Base-by-base conservation (phyloP, 768 basidiomycete species). In the Polyporus arcularius region DNA sequence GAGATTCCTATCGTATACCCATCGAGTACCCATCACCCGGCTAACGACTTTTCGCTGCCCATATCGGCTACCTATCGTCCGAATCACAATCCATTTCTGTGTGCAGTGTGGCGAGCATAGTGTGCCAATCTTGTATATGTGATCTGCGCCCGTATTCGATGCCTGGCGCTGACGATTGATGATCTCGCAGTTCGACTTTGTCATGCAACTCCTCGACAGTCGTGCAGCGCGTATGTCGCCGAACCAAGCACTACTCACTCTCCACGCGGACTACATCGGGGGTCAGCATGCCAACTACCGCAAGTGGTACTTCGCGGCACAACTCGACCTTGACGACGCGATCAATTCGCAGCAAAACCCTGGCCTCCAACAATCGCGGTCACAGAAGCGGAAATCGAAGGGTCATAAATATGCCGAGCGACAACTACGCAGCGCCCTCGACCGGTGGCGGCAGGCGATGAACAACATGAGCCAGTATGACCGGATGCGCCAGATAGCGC, bases 261-360 rank as follows among this genome's bases (percentile, higher is more conserved):
- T 99, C 2, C 97, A 99, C 69, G 97, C 96, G 59, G 97, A 98
- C 74, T 99, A 98, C 75, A 98, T 99, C 68, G 97, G 97, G 21
- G 97, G 97, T 4, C 92, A 96, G 74, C 90, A 98, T 69, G 94
- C 97, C 52, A 98, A 98, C 79, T 98, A 98, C 78, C 92, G 97
- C 62, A 98, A 98, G 78, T 98, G 97, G 97, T 99, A 99, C 78
- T 99, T 98, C 74, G 97, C 96, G 31, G 95, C 96, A 18, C 97
- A 99, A 74, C 87, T 99, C 61, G 96, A 98, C 74, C 89, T 98
- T 45, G 97, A 99, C 73, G 97, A 99, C 67, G 96, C 95, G 50
- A 88, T 98, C 55, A 96, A 96, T 31, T 86, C 90, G 61, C 83
- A 84, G 6, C 94, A 97, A 71, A 98, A 97, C 72, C 93, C 94